Conservation (phyloP, 2,329 filamentous ascomycete genomes). For the Hypocreales sp. region DNA sequence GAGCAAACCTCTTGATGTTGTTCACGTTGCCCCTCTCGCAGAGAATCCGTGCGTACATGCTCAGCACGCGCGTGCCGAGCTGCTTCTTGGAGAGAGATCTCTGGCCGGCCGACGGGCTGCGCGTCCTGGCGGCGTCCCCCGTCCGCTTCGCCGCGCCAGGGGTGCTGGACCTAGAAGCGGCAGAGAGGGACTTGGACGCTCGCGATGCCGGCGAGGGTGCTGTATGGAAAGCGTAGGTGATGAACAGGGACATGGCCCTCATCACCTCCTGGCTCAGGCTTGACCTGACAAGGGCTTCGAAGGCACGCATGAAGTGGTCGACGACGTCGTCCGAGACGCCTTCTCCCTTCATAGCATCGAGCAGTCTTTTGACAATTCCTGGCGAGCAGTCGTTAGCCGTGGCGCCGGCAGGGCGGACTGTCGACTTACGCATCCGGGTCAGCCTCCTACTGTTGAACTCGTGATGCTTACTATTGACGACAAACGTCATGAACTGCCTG, state of each 20-base stretch:
- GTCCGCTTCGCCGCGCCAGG: conserved; percentile 21
- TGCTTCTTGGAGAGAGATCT: conserved; percentile 46
- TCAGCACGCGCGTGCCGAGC: conserved; percentile 58
- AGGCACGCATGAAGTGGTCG: conserved; percentile 60
- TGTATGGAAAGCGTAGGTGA: conserved; percentile 77
- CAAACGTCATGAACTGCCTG: conserved; percentile 78
- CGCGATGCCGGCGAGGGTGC: conserved; percentile 30
- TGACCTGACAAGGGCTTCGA: conserved; percentile 64
- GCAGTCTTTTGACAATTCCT: conserved; percentile 80
- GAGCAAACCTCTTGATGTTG: conserved; percentile 75
- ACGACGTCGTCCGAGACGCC: conserved; percentile 57
- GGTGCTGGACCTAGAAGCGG: conserved; percentile 23
- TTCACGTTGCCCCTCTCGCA: conserved; percentile 55
- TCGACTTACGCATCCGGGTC: conserved; percentile 67
- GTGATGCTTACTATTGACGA: conserved; percentile 78
- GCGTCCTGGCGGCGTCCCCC: conserved; percentile 16
- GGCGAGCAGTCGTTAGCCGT: neutral
- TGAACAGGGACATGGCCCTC: conserved; percentile 74
- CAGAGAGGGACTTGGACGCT: conserved; percentile 30
- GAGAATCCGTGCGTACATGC: conserved; percentile 62
- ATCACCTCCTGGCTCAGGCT: conserved; percentile 76
- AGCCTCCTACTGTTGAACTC: conserved; percentile 83
- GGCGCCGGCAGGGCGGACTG: too few relatives aligned
- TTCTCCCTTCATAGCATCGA: conserved; percentile 84
- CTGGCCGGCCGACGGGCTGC: conserved; percentile 13